Base-by-base conservation (phyloP, 1,284 basidiomycete genomes). In the Puccinia triticina region DNA sequence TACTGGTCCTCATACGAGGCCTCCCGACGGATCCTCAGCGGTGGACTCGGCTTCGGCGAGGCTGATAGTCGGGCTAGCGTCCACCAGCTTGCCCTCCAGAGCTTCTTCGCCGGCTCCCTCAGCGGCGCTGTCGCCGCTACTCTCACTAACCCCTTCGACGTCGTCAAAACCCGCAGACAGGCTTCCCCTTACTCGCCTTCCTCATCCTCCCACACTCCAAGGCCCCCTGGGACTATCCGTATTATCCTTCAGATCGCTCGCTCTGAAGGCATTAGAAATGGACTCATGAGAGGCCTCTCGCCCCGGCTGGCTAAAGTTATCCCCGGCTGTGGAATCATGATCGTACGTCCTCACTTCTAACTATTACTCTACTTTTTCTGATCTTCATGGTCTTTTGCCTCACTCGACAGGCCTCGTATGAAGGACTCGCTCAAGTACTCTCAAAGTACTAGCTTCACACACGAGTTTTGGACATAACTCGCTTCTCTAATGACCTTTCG, bases 301-400 rank as follows among this genome's bases (percentile, higher is more conserved):
- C 96, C 97, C 48, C 91, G 96, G 50, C 92, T 96, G 77, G 94
- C 92, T 43, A 99, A 99, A 88, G 95, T 98, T 84, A 96, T 95
- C 4, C 97, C 97, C n/a, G 96, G 97, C 37, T 99, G 97, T 88
- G 96, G 96, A 43, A 93, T 96, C 84, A 96, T 96, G 95, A 98
- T 99, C 87, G 92, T 66, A 34, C 21, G 79, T 74, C 32, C 32
- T 11, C 32, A 32, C n/a, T 48, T 50, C n/a, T 55, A 43, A 5
- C 23, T 46, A 23, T 26, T 46, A 12, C 29, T 37, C 3, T 1
- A 34, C 23, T 34, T 53, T 34, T 48, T 64, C 50, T 64, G 32
- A 64, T 59, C 18, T 29, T 57, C 29, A 23, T 64, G 11, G 2
- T 74, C 34, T 55, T 55, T 29, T 4, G 16, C 16, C 21, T 50